Percentiles rank a stretch among this genome's conserved stretches.
These are phyloP conservation scores for Pythium rishiriense DNA, from an alignment of 352 stramenopile genomes.

Conservation along the genomic window DNA sequence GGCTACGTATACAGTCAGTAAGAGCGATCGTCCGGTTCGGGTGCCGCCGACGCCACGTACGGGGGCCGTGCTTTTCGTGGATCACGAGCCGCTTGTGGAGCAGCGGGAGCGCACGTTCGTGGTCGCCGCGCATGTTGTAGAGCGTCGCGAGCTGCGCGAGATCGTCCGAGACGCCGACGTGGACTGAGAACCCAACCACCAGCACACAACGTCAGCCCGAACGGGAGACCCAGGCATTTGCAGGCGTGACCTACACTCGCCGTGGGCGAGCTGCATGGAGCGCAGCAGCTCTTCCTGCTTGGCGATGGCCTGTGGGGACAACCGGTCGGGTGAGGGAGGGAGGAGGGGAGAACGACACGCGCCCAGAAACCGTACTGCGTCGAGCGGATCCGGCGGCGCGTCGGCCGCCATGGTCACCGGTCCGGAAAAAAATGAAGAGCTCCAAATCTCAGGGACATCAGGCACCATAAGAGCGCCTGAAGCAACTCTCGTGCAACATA, in stretches of 20 bases:
- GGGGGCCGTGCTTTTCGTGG: slow-evolving; percentile 75
- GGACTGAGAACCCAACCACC: slow-evolving; percentile 48
- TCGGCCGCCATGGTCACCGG: background rate
- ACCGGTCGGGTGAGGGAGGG: background rate
- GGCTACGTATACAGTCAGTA: no score
- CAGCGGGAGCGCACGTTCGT: slow-evolving; percentile 65
- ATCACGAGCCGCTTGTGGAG: slow-evolving; percentile 80
- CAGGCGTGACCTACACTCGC: slow-evolving; percentile 45
- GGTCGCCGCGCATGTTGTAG: slow-evolving; percentile 66
- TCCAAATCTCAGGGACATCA: background rate
- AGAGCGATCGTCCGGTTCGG: no score
- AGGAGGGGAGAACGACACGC: background rate
- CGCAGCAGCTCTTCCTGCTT: slow-evolving; percentile 50
- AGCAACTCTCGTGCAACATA: slow-evolving; percentile 6
- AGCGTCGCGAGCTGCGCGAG: slow-evolving; percentile 67
- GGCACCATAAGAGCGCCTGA: background rate
- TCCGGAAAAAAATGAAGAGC: background rate
- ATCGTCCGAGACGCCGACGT: slow-evolving; percentile 54
- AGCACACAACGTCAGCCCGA: background rate
- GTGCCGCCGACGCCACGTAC: no score
- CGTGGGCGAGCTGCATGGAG: slow-evolving; percentile 43
- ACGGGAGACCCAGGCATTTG: background rate
- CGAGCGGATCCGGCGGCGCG: slow-evolving; percentile 23
- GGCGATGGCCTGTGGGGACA: slow-evolving; percentile 35
- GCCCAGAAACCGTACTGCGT: slow-evolving; percentile 12